Percentiles rank a stretch among this genome's conserved stretches.
Evolutionary conservation across 1,284 basidiomycete genomes (phyloP).

Genomic region (Pulveroboletus sp.): DNA sequence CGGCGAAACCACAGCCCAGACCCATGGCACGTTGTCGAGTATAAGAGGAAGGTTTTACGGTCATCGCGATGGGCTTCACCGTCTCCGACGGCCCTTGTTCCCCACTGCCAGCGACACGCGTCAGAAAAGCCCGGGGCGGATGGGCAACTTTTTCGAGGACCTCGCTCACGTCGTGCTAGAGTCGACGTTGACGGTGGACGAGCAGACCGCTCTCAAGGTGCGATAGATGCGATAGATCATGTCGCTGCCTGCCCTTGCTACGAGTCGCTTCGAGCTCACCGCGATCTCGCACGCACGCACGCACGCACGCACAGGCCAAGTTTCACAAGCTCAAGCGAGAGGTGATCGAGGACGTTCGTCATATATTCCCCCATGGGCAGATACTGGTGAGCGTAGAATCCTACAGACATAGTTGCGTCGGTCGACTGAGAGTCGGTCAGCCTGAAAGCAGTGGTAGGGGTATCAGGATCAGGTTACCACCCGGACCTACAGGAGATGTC

Average conservation of each 20-base stretch:
- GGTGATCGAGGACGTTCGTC: slow-evolving; percentile 33
- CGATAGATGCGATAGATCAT: no score
- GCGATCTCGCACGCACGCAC: no score
- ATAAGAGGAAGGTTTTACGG: background rate
- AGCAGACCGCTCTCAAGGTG: slow-evolving; percentile 31
- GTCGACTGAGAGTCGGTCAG: slow-evolving; percentile 9
- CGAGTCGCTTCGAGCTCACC: no score
- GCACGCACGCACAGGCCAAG: slow-evolving; percentile 26
- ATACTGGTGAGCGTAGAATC: slow-evolving; percentile 24
- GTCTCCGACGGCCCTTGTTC: no score
- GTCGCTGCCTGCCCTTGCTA: background rate
- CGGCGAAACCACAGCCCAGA: background rate
- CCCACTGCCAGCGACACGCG: no score
- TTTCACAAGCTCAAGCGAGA: slow-evolving; percentile 35
- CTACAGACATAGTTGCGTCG: background rate
- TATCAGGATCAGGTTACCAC: slow-evolving; percentile 30
- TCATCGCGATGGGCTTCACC: background rate
- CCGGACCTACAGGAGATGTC: slow-evolving; percentile 15
- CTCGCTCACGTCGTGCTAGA: slow-evolving; percentile 28
- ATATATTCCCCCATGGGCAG: slow-evolving; percentile 34
- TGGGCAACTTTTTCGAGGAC: slow-evolving; percentile 37
- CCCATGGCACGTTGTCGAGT: background rate
- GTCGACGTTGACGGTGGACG: slow-evolving; percentile 27
- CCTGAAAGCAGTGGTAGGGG: slow-evolving; percentile 32
- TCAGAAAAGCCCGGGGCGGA: no score